Conservation (phyloP, 495 filamentous ascomycete species). For the Penicillium arizonense region DNA sequence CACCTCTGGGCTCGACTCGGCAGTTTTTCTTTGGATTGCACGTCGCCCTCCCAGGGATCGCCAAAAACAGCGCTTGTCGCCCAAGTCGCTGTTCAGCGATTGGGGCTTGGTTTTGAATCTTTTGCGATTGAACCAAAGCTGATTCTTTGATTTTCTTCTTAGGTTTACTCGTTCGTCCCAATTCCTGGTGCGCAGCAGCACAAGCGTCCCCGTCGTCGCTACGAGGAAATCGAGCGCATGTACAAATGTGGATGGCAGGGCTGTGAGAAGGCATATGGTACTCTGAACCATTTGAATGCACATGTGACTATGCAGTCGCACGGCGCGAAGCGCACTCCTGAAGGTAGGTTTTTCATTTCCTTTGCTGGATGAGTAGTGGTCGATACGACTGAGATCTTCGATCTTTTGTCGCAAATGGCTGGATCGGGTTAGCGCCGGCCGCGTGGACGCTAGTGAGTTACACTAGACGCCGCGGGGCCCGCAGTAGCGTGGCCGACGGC, state of each 20-base stretch:
- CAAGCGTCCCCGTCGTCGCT: conserved; percentile 89
- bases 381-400: conserved; percentile 4
- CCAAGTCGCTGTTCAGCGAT: background rate
- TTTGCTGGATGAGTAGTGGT: background rate
- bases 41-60: conserved; percentile 24
- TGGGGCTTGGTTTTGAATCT: conserved; percentile 18
- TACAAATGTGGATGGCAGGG: conserved; percentile 99
- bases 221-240: conserved; percentile 99
- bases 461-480: conserved; percentile 44
- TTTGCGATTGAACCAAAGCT: conserved; percentile 2
- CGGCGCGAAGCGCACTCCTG: conserved; percentile 86
- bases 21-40: conserved; percentile 3
- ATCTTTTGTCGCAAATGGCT: conserved; percentile 36
- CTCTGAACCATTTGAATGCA: conserved; percentile 92
- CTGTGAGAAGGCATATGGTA: conserved; percentile 97
- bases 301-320: conserved; percentile 99
- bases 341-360: conserved; percentile 65
- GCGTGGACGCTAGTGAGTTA: conserved; percentile 48
- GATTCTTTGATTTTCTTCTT: conserved; percentile 25
- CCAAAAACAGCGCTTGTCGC: conserved; percentile 29
- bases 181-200: conserved; percentile 97
- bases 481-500: conserved; percentile 46
- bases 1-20: conserved; percentile 19
- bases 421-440: conserved; percentile 32
- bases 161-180: conserved; percentile 98